Evolutionary conservation across 129 eudicot species (phyloP), one percentile per base, ranked within the genome.

Genomic region (Flaveria sonorensis): DNA sequence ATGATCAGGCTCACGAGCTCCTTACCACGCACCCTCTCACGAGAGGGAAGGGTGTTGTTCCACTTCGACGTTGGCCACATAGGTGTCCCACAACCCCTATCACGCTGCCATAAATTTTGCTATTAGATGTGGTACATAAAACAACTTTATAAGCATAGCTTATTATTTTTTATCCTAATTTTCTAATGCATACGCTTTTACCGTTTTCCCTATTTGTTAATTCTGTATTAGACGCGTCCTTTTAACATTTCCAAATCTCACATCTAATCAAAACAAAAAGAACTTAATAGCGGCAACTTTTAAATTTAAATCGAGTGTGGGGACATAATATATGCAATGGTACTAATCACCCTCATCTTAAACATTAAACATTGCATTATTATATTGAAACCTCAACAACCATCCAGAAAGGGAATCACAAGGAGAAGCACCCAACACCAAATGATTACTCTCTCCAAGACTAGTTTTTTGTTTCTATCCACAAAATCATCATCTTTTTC

Each of bases 391-490:
- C 7, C 68, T 73, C 79, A 73, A 80, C 83, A 80, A 79, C 83
- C 39, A 72, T 64, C 50, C 23, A 72, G 5, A 32, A 72, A 71
- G 30, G 23, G 65, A 79, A 79, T 61, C 71, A 61, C 18, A 78
- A 78, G 23, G 48, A 42, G 66, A 71, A 77, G 48, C 76, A 78
- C 68, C 76, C 61, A 51, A 62, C 73, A 51, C 56, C 79, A 64
- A 72, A 64, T 72, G 59, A 79, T 72, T 63, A 23, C 71, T 36
- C 65, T 48, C 45, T 26, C 23, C 68, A 42, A 26, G 20, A 59
- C 73, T 59, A 32, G 64, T 50, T 63, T 72, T 63, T 79, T 79
- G 83, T 79, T 79, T 72, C 68, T 79, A 79, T 79, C 79, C 68
- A 52, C 68, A 78, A 50, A 24, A 52, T 78, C 71, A 46, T 72